Base-by-base conservation (phyloP, 441 rosid genomes). In the Bruguiera hainesii region DNA sequence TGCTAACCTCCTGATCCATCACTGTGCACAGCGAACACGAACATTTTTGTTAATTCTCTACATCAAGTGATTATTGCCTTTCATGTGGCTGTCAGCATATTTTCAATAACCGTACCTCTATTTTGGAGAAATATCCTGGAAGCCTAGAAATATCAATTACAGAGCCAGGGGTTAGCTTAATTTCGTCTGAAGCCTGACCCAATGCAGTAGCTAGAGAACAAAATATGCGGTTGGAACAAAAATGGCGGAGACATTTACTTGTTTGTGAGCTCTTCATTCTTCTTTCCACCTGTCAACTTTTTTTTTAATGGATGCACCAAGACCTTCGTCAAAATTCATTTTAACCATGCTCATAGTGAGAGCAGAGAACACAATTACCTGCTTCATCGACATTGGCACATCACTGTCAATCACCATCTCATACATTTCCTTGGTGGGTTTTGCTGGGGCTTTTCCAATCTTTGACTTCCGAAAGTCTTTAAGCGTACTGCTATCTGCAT, bases 161-260 rank as follows among this genome's bases (percentile, higher is more conserved):
- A 16, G 90, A 86, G 25, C 85, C 88, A 0, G 73, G 33, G 63
- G 75, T 63, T 67, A 84, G 76, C 78, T 83, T 81, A n/a, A 81
- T 81, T 20, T 74, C 67, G 52, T 83, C 85, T 2, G 85, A 67
- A 63, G 76, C 82, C 62, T 73, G 70, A 20, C 82, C 83, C 84
- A 80, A 67, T 16, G 57, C 3, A 7, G 60, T 30, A 51, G 50
- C 55, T 58, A 56, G 19, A 13, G 31, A 29, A 9, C 6, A 20
- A 5, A 56, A 30, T 20, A 18, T 59, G n/a, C 11, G 4, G 7
- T 31, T 18, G 55, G 10, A 25, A 56, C 20, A 26, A 56, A n/a
- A 25, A 28, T 63, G 35, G 60, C 31, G 30, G 5, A 20, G n/a
- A 55, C 3, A 58, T 29, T 59, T 78, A 79, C 85, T 80, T 80